Base-by-base conservation (phyloP, 768 basidiomycete species). In the Lactarius quietus region DNA sequence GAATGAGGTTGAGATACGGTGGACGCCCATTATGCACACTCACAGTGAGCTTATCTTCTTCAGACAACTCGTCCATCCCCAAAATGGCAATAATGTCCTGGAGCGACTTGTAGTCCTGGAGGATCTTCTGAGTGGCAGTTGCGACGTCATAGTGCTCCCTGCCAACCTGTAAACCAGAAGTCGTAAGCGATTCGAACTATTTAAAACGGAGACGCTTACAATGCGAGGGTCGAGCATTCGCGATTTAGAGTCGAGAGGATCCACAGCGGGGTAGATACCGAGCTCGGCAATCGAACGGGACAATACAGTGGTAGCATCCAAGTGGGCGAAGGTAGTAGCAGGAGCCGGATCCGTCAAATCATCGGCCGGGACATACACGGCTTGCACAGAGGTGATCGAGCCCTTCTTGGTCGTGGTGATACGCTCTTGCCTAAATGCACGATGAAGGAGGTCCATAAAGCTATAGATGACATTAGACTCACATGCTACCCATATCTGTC, bases 391-490 rank as follows among this genome's bases (percentile, higher is more conserved):
- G 56, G 97, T 99, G 76, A 99, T 98, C 66, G 97, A 99, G 74
- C 97, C 97, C 86, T 99, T 99, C 90, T 98, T 99, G 75, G 97
- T 99, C 73, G 97, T 99, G 74, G 97, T 99, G 72, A 98, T 98
- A 84, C 96, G 95, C 81, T 99, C 97, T 84, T 98, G 96, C 91
- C 91, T 92, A 67, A 57, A 58, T 6, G 41, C 20, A 18, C 54
- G 57, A 53, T 56, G 28, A 61, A 39, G 41, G 12, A 48, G 54
- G 41, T 66, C 70, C 39, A 72, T 64, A 29, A 61, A 45, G 14
- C 53, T 28, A 35, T 58, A 6, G 41, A 6, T 36, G 65, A 53
- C n/a, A 23, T 17, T 3, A 56, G 36, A 83, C 90, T 66, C 78
- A 91, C 97, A 98, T 99, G 85, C 87, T 87, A 93, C 97, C 97